Conservation (phyloP, 176 grass and related monocot genomes). For the Lolium multiflorum region DNA sequence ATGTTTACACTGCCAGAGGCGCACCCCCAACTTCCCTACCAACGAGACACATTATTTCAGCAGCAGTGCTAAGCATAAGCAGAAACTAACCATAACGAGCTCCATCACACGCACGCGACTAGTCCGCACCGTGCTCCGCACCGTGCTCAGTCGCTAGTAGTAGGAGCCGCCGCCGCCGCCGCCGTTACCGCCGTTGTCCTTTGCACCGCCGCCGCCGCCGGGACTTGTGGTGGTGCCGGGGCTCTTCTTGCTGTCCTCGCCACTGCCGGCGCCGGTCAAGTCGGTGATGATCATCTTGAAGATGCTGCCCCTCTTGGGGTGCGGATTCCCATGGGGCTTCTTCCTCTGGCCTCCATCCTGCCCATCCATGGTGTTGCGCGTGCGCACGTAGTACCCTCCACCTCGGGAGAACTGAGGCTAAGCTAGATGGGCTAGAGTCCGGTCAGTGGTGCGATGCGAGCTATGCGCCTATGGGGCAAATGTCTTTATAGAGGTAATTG, state of each 20-base stretch:
- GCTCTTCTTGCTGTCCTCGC: neutral
- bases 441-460: neutral
- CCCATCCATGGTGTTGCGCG: slow-evolving; percentile 35
- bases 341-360: neutral
- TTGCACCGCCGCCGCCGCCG: neutral
- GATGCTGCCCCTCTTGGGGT: slow-evolving; percentile 46
- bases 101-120: no score
- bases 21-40: no score
- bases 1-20: no score
- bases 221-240: neutral
- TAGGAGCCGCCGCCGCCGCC: neutral
- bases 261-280: neutral
- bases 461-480: neutral
- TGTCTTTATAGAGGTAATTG: neutral
- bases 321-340: slow-evolving; percentile 7
- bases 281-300: slow-evolving; percentile 31
- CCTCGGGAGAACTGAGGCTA: neutral
- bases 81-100: no score
- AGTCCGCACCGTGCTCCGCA: no score
- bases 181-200: neutral
- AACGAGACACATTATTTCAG: no score
- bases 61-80: no score
- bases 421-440: no score
- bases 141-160: neutral
- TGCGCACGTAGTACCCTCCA: neutral